These are phyloP conservation scores for Salvia splendens DNA, from an alignment of 257 asterid genomes.

Conservation along the genomic window DNA sequence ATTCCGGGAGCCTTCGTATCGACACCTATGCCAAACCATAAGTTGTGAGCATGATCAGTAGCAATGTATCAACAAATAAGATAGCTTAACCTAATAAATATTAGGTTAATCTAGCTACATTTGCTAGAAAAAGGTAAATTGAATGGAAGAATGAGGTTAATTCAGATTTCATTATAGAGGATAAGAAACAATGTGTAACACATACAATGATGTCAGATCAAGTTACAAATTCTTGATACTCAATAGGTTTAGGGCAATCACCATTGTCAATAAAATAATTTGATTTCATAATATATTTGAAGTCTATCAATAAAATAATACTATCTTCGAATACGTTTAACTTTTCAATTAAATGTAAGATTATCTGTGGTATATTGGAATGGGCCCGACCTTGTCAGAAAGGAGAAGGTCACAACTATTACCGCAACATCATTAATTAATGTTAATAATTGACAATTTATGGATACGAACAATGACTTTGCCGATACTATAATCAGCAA, in stretches of 20 bases:
- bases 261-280: not conserved
- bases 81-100: too few species aligned
- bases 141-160: not conserved
- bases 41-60: not conserved
- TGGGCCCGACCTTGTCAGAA: constrained; percentile 20
- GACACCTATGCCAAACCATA: constrained; percentile 6
- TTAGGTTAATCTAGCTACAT: too few species aligned
- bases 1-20: constrained; percentile 23
- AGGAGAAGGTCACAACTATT: not conserved
- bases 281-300: not conserved
- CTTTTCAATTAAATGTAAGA: constrained; percentile 15
- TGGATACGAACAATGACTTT: not conserved
- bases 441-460: constrained; percentile 9
- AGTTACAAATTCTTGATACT: not conserved
- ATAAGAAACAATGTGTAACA: not conserved
- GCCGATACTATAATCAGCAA: not conserved
- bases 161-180: not conserved
- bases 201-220: not conserved
- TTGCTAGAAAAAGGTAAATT: not conserved
- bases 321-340: not conserved
- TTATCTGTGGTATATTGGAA: not conserved
- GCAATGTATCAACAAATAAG: not conserved
- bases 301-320: not conserved
- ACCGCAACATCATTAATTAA: not conserved
- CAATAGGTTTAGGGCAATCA: not conserved